Evolutionary conservation across 257 asterid genomes (phyloP).

Genomic region (Capsicum chinense): DNA sequence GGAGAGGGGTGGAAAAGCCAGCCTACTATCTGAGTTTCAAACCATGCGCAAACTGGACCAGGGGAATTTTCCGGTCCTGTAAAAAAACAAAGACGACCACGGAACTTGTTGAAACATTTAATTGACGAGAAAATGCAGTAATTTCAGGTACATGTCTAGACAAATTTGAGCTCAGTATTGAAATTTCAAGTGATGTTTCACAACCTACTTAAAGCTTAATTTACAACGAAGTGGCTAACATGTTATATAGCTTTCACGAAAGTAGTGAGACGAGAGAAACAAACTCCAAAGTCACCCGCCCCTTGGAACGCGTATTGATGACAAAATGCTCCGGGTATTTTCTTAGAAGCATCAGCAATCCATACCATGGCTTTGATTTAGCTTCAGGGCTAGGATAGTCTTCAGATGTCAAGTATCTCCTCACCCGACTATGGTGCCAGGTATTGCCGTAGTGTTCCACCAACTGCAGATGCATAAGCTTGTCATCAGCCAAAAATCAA

Average conservation of each 20-base stretch:
- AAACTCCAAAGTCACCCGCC: conserved; percentile 69
- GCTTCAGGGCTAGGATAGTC: conserved; percentile 70
- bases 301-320: conserved; percentile 85
- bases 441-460: conserved; percentile 65
- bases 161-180: background rate
- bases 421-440: conserved; percentile 92
- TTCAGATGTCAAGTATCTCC: conserved; percentile 81
- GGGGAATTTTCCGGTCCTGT: background rate
- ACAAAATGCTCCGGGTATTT: conserved; percentile 94
- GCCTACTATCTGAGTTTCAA: background rate
- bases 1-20: background rate
- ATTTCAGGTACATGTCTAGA: background rate
- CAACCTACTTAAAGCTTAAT: conserved; percentile 14
- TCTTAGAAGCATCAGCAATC: conserved; percentile 80
- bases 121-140: background rate
- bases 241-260: conserved; percentile 46
- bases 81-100: background rate
- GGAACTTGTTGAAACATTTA: background rate
- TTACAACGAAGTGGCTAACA: conserved; percentile 14
- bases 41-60: background rate
- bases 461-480: conserved; percentile 55
- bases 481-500: background rate
- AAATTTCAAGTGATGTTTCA: background rate
- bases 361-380: conserved; percentile 87
- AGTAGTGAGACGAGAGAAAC: conserved; percentile 90